These are phyloP conservation scores for Tolypocladium pustulatum DNA, from an alignment of 2,329 filamentous ascomycete species.

Conservation along the genomic window DNA sequence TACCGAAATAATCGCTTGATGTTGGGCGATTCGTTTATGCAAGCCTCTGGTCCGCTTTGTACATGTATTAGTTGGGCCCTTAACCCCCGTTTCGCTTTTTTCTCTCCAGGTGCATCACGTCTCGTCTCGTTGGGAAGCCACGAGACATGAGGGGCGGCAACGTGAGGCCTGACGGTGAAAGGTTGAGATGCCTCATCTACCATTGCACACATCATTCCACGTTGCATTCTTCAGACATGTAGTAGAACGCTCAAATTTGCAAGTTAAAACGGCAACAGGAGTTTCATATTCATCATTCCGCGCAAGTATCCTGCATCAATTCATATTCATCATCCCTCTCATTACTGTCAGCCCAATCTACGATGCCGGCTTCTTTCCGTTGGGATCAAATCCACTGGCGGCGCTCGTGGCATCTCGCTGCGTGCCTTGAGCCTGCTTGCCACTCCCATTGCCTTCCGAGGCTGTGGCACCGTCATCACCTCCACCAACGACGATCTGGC, in stretches of 20 bases:
- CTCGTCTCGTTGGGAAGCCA: too few species aligned
- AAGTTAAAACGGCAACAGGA: background rate
- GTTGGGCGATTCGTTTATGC: too few species aligned
- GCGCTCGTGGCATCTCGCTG: conserved; percentile 11
- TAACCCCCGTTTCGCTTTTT: too few species aligned
- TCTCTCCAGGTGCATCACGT: too few species aligned
- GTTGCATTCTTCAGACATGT: too few species aligned
- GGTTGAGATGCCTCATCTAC: too few species aligned
- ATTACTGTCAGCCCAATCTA: background rate
- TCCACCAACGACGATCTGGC: conserved; percentile 64
- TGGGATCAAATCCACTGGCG: conserved; percentile 15
- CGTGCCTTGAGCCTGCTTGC: conserved; percentile 11
- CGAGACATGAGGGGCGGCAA: too few species aligned
- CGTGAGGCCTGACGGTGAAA: too few species aligned
- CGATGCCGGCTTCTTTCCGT: conserved; percentile 20
- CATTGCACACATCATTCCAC: background rate
- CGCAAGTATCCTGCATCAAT: background rate
- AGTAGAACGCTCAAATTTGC: background rate
- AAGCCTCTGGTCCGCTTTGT: too few species aligned
- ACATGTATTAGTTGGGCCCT: too few species aligned
- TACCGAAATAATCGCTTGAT: too few species aligned
- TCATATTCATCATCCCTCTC: background rate
- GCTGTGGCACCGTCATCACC: conserved; percentile 34
- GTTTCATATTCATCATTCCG: too few species aligned
- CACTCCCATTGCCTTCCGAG: conserved; percentile 11